Conservation (phyloP, 2,329 filamentous ascomycete species). For the Raffaelea albimanens region DNA sequence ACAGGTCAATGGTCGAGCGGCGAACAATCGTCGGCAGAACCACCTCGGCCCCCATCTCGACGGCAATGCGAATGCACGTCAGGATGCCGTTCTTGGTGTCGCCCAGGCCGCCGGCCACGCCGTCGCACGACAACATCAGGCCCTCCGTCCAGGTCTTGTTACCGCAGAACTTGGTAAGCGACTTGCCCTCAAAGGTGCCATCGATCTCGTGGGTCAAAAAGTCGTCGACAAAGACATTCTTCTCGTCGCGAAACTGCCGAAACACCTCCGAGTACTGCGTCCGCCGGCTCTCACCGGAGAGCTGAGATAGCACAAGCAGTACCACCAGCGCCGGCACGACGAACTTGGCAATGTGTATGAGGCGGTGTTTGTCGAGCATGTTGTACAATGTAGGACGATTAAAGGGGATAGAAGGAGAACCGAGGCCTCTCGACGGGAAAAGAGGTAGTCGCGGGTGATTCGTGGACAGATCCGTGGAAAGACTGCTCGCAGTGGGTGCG, state of each 20-base stretch:
- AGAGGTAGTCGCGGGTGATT: no score
- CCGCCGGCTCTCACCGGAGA: slow-evolving; percentile 8
- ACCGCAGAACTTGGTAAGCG: slow-evolving; percentile 23
- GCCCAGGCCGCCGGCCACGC: slow-evolving; percentile 32
- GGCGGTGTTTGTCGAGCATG: slow-evolving; percentile 17
- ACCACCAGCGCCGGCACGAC: slow-evolving; percentile 15
- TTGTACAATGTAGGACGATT: no score
- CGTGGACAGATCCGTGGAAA: no score
- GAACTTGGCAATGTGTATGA: slow-evolving; percentile 18
- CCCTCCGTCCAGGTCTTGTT: slow-evolving; percentile 28
- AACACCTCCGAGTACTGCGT: slow-evolving; percentile 13
- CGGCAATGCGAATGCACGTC: slow-evolving; percentile 34
- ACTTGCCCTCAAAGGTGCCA: slow-evolving; percentile 20
- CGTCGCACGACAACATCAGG: slow-evolving; percentile 32
- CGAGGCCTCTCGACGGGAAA: no score
- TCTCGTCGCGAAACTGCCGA: slow-evolving; percentile 21
- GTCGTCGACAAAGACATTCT: slow-evolving; percentile 22
- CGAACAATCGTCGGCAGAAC: slow-evolving; percentile 26
- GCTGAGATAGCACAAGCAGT: slow-evolving; percentile 17
- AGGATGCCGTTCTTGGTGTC: slow-evolving; percentile 34
- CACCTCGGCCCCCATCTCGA: slow-evolving; percentile 34
- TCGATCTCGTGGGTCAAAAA: slow-evolving; percentile 24
- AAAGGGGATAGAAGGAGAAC: not conserved
- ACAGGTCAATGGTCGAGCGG: slow-evolving; percentile 21
- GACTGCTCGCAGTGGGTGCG: no score